A percentile compares a stretch with the other conserved stretches of the same genome.
These are phyloP conservation scores for Torulaspora indica DNA, from an alignment of 805 yeast species.

Conservation along the genomic window DNA sequence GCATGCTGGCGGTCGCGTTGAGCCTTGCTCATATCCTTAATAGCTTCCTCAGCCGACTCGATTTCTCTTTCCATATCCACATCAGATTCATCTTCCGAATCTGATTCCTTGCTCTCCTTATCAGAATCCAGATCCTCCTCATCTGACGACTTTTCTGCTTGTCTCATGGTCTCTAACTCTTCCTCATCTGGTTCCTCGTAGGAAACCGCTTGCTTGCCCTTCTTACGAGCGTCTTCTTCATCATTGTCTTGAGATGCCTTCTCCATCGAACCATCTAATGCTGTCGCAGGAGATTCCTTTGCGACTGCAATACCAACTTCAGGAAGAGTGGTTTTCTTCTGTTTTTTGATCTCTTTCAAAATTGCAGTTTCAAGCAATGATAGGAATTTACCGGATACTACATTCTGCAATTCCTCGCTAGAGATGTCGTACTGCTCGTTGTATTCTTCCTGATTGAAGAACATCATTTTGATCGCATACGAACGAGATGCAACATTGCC, in stretches of 20 bases:
- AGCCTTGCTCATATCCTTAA: constrained; percentile 43
- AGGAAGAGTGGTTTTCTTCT: constrained; percentile 55
- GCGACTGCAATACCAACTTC: constrained; percentile 70
- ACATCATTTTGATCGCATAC: constrained; percentile 67
- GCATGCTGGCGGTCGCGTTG: constrained; percentile 86
- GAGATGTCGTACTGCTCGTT: constrained; percentile 83
- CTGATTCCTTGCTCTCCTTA: constrained; percentile 42
- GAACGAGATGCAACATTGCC: constrained; percentile 53
- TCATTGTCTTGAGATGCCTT: constrained; percentile 44
- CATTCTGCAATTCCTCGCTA: constrained; percentile 68
- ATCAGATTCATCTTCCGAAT: constrained; percentile 42
- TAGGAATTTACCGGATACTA: constrained; percentile 63
- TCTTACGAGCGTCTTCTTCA: constrained; percentile 55
- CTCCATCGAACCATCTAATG: constrained; percentile 35
- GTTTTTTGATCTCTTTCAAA: constrained; percentile 76
- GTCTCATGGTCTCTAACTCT: constrained; percentile 82
- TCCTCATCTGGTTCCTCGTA: constrained; percentile 96
- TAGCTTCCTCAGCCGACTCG: constrained; percentile 27
- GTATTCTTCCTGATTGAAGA: constrained; percentile 74
- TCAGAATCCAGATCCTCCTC: constrained; percentile 51
- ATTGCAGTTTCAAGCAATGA: constrained; percentile 65
- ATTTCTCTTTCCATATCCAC: constrained; percentile 32
- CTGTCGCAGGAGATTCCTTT: constrained; percentile 44
- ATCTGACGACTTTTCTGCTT: constrained; percentile 72
- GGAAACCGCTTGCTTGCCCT: constrained; percentile 80